Conservation (phyloP, 129 eudicot species). For the Cynara cardunculus region DNA sequence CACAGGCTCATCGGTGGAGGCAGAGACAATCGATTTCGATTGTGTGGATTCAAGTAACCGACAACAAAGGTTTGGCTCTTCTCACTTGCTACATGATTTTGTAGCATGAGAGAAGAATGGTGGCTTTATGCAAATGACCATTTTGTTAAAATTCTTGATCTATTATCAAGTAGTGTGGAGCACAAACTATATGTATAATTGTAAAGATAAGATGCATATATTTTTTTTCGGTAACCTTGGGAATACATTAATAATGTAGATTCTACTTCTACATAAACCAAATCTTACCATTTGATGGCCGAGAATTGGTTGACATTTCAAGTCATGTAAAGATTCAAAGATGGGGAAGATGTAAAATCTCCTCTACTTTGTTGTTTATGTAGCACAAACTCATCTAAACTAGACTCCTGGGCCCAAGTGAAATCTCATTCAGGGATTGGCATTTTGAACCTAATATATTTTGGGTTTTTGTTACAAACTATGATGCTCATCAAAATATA, state of each 20-base stretch:
- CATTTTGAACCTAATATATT: neutral
- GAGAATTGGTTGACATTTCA: slow-evolving; percentile 6
- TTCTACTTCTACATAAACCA: slow-evolving; percentile 8
- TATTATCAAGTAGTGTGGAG: slow-evolving; percentile 21
- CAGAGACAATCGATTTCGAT: slow-evolving; percentile 45
- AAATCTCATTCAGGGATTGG: neutral
- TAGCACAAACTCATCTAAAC: neutral
- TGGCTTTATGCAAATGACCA: slow-evolving; percentile 18
- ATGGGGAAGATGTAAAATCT: neutral
- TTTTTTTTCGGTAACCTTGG: neutral
- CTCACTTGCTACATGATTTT: slow-evolving; percentile 60
- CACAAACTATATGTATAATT: slow-evolving; percentile 30
- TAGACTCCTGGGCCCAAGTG: neutral
- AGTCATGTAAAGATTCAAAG: slow-evolving; percentile 22
- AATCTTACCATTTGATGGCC: slow-evolving; percentile 19
- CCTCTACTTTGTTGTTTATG: neutral
- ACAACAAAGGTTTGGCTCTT: slow-evolving; percentile 50
- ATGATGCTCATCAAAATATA: neutral
- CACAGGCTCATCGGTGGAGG: slow-evolving; percentile 34
- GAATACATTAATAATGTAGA: slow-evolving; percentile 17
- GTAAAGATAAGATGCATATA: slow-evolving; percentile 52
- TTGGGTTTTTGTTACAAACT: neutral
- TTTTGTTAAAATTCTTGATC: slow-evolving; percentile 22
- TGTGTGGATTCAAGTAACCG: slow-evolving; percentile 46
- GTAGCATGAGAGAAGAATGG: slow-evolving; percentile 43